Percentiles rank a stretch among this genome's conserved stretches.
phyloP scores from a whole-genome alignment of 345 rosid genomes.

The Linum trigynum region DNA sequence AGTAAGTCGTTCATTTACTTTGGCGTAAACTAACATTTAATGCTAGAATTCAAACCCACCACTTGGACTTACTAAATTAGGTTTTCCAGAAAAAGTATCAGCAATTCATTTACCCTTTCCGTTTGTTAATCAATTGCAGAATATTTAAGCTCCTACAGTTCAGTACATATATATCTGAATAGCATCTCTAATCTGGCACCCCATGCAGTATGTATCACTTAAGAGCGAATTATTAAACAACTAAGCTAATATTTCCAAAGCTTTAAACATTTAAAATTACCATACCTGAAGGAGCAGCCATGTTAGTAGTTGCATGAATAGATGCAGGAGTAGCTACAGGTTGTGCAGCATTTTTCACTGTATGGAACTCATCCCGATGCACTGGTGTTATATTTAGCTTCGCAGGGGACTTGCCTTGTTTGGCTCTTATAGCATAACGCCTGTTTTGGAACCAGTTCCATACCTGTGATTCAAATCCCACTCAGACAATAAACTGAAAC shows the following conservation, averaged over 20 bases:
- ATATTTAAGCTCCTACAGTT: too few relatives aligned
- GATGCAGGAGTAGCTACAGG: slow-evolving; percentile 43
- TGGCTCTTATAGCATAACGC: slow-evolving; percentile 89
- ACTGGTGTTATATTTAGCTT: slow-evolving; percentile 65
- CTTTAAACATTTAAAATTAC: not conserved
- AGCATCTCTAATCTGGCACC: not conserved
- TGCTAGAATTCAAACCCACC: too few relatives aligned
- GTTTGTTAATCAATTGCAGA: too few relatives aligned
- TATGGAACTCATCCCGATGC: slow-evolving; percentile 53
- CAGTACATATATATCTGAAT: too few relatives aligned
- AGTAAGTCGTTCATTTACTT: too few relatives aligned
- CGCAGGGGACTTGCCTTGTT: slow-evolving; percentile 63
- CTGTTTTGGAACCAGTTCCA: slow-evolving; percentile 99
- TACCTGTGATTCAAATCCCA: slow-evolving; percentile 34
- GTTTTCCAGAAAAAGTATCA: too few relatives aligned
- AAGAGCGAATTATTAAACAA: not conserved
- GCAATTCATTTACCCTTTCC: too few relatives aligned
- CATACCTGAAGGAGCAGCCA: slow-evolving; percentile 52
- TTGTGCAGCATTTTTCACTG: slow-evolving; percentile 49
- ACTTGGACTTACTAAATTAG: too few relatives aligned
- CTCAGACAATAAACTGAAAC: slow-evolving; percentile 8
- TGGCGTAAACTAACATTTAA: too few relatives aligned
- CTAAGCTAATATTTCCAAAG: not conserved
- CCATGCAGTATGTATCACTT: not conserved
- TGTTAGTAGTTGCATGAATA: slow-evolving; percentile 24